Conservation (phyloP, 1,139 yeast genomes). For the Geotrichum phurueaensis region DNA sequence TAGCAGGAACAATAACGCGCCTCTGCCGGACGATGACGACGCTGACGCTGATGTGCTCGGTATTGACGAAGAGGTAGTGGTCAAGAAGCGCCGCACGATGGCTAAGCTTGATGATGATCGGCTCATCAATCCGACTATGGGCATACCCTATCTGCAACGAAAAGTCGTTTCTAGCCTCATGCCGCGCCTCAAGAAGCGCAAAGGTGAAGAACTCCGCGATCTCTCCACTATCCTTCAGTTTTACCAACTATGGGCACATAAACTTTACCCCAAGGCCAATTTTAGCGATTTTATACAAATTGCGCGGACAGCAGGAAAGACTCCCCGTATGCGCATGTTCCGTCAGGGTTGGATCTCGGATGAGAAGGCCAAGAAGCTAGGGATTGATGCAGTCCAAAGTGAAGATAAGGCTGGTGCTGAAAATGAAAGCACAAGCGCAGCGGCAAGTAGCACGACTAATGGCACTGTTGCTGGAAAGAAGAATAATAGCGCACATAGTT, state of each 20-base stretch:
- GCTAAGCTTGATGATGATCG: slow-evolving; percentile 37
- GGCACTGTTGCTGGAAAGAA: not conserved
- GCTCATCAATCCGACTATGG: slow-evolving; percentile 30
- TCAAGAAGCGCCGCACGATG: slow-evolving; percentile 23
- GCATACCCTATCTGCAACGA: slow-evolving; percentile 32
- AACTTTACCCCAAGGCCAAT: slow-evolving; percentile 69
- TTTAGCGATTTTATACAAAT: slow-evolving; percentile 52
- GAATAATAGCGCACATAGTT: not conserved
- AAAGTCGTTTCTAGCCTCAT: slow-evolving; percentile 26
- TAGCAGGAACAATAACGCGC: not conserved
- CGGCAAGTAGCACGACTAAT: not conserved
- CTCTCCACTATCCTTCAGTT: slow-evolving; percentile 49
- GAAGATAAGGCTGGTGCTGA: not conserved
- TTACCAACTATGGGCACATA: slow-evolving; percentile 84
- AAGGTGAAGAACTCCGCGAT: slow-evolving; percentile 39
- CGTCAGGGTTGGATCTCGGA: slow-evolving; percentile 32
- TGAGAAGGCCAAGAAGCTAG: slow-evolving; percentile 23
- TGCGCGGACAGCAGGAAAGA: slow-evolving; percentile 27
- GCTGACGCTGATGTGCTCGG: slow-evolving; percentile 31
- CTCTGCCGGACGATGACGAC: not conserved
- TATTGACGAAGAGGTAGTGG: slow-evolving; percentile 34
- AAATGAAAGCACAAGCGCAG: not conserved
- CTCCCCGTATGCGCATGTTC: slow-evolving; percentile 26
- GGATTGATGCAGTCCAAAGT: slow-evolving; percentile 8
- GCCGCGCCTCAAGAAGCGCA: slow-evolving; percentile 33